These are phyloP conservation scores for Crepidotus variabilis DNA, from an alignment of 768 basidiomycete species.

Conservation along the genomic window DNA sequence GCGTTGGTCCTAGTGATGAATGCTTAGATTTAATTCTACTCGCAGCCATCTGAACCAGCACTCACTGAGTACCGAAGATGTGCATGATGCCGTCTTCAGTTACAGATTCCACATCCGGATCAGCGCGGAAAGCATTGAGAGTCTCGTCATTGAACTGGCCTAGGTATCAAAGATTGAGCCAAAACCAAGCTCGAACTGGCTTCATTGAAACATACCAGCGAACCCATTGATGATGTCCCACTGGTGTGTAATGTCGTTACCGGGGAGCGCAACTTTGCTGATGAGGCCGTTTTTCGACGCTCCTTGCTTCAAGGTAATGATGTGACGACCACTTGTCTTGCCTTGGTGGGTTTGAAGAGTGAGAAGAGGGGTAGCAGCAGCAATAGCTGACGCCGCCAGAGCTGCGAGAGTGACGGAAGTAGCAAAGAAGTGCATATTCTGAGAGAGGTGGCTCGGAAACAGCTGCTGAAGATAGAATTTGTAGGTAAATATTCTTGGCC, in stretches of 20 bases:
- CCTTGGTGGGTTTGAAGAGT: conserved; percentile 20
- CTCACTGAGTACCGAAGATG: conserved; percentile 17
- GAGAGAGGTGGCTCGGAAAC: too few species aligned
- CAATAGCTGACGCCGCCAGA: too few species aligned
- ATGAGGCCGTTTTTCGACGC: conserved; percentile 15
- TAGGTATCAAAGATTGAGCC: background rate
- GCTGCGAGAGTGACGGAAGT: background rate
- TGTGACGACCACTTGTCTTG: conserved; percentile 21
- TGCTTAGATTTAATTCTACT: background rate
- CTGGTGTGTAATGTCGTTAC: conserved; percentile 12
- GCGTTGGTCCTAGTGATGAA: conserved; percentile 12
- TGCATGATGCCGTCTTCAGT: too few species aligned
- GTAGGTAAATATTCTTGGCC: too few species aligned
- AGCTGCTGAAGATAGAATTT: too few species aligned
- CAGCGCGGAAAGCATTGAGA: conserved; percentile 20
- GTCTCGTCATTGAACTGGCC: conserved; percentile 16
- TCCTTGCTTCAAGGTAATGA: conserved; percentile 28
- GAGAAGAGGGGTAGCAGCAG: conserved; percentile 12
- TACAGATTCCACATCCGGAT: conserved; percentile 19
- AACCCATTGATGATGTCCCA: conserved; percentile 28
- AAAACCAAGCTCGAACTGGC: background rate
- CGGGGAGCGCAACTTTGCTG: conserved; percentile 1
- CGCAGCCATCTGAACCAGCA: background rate
- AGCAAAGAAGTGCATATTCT: background rate
- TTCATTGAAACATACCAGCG: conserved; percentile 17